phyloP scores from a whole-genome alignment of 164 flowering plant genomes.

The Stephania cephalantha region DNA sequence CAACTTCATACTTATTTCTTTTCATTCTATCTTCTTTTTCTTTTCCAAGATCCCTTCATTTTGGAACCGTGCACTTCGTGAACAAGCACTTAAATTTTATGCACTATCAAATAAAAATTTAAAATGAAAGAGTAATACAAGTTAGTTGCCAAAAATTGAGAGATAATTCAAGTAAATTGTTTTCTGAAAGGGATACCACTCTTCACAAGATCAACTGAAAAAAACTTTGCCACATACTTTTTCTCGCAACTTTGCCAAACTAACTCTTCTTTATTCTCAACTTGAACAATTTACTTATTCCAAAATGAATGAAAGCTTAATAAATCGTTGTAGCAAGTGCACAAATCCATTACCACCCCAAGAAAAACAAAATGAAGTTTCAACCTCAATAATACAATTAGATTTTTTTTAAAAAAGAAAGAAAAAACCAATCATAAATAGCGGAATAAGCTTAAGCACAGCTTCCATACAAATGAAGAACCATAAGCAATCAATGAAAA shows the following conservation, averaged over 20 bases:
- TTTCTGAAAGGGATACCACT: neutral
- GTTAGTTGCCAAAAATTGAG: neutral
- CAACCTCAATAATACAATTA: neutral
- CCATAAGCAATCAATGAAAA: neutral
- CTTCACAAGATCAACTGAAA: neutral
- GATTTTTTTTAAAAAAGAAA: neutral
- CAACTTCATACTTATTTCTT: too few relatives aligned
- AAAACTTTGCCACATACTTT: too few relatives aligned
- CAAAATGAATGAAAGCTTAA: neutral
- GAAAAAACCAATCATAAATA: neutral
- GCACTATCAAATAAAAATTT: too few relatives aligned
- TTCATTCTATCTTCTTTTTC: neutral
- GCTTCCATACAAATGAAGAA: neutral
- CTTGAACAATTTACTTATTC: neutral
- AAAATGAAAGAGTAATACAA: neutral
- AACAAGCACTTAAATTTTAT: too few relatives aligned
- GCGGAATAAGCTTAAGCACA: neutral
- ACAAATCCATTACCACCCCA: neutral
- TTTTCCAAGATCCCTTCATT: neutral
- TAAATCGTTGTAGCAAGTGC: neutral
- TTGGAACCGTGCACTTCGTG: neutral
- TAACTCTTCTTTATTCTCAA: neutral
- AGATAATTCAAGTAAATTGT: neutral
- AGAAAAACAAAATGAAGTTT: neutral
- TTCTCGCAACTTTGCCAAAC: neutral